Evolutionary conservation across 2,329 filamentous ascomycete species (phyloP), one percentile per base, ranked within the genome.

Genomic region (Thermothelomyces thermophilus): DNA sequence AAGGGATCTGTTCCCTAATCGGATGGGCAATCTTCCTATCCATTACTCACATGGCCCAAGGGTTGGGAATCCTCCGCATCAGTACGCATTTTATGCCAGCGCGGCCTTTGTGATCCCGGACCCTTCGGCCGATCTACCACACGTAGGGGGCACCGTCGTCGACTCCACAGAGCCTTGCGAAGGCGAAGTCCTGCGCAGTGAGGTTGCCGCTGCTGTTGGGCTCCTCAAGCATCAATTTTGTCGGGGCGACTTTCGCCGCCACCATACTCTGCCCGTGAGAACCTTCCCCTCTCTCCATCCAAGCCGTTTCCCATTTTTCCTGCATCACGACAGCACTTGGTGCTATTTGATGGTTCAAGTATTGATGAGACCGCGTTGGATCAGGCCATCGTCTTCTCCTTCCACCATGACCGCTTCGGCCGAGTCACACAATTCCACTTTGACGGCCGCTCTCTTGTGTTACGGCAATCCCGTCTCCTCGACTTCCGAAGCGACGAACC

Each of bases 361-460:
- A n/a, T n/a, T n/a, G n/a, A n/a, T n/a, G n/a, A n/a, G n/a, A n/a
- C n/a, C n/a, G n/a, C n/a, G n/a, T n/a, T n/a, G n/a, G 19, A 7
- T 1, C 34, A 50, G 48, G 30, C 42, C 9, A 14, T 50, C 13
- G 48, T 50, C 11, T 50, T 50, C 13, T 46, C 48, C 11, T 50
- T 50, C n/a, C 35, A 46, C 4, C 41, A 50, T 14, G 36, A 50
- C 22, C 9, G 16, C 5, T 16, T 24, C 10, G 35, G 41, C 16
- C 41, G 48, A 10, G 26, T 50, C 13, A 35, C 48, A 1, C 48
- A 50, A 13, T 46, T 50, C 30, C 48, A 50, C 5, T 50, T 35
- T 13, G 30, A 50, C 19, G 36, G 48, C 22, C 14, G 20, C 6
- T 46, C 47, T 6, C 47, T 44, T 19, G 7, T 45, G 6, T 11